Percentiles rank a stretch among this genome's conserved stretches.
Conservation (phyloP, 306 rosid genomes). For the Potentilla sterilis region DNA sequence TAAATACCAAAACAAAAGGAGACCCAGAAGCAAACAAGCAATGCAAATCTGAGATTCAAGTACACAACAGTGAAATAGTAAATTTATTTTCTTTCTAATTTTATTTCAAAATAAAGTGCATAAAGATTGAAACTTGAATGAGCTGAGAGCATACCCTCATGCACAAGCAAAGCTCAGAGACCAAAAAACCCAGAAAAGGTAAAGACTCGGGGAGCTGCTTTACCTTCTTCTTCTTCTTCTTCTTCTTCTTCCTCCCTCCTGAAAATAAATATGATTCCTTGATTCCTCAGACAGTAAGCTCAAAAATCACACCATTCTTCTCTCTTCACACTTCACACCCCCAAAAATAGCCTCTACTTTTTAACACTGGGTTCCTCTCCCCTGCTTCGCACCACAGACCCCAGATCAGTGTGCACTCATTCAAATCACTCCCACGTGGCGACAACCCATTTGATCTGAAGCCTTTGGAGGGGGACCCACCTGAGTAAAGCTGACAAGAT, state of each 20-base stretch:
- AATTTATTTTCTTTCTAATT: neutral
- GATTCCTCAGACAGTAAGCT: conserved; percentile 39
- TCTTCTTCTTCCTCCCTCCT: conserved; percentile 20
- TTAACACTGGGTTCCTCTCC: conserved; percentile 20
- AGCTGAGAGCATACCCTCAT: conserved; percentile 45
- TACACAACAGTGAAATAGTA: conserved; percentile 7
- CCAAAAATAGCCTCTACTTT: conserved; percentile 15
- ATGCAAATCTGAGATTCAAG: conserved; percentile 56
- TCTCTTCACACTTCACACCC: conserved; percentile 25
- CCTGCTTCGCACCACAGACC: neutral
- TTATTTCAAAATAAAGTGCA: neutral
- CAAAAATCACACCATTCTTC: conserved; percentile 18
- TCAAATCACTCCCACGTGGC: conserved; percentile 29
- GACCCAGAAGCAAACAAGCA: conserved; percentile 35
- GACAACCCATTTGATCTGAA: fast-evolving
- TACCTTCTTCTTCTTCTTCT: conserved; percentile 11
- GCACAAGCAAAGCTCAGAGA: conserved; percentile 18
- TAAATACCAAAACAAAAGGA: conserved; percentile 17
- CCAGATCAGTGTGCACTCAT: neutral
- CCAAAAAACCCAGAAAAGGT: conserved; percentile 26
- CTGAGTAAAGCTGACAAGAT: neutral
- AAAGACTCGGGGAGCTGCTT: conserved; percentile 25
- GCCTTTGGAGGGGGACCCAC: neutral
- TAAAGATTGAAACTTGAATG: conserved; percentile 19
- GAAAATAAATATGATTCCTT: conserved; percentile 40